phyloP scores from a whole-genome alignment of 2,329 filamentous ascomycete species.

The Penicillium sp. region DNA sequence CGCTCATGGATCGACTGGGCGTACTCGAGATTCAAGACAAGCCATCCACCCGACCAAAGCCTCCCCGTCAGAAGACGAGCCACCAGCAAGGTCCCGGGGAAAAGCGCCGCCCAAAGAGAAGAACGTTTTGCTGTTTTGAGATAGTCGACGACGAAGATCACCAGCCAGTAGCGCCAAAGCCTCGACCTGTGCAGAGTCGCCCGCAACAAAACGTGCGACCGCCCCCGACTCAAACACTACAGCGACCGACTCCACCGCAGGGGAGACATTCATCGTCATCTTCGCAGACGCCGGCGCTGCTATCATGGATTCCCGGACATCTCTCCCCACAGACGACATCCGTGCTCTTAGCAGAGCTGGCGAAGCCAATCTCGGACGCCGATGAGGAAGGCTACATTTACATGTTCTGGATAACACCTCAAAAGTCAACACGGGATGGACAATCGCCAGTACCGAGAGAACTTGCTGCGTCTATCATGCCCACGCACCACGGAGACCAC shows the following conservation, averaged over 20 bases:
- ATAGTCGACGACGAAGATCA: slow-evolving; percentile 23
- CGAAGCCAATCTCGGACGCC: slow-evolving; percentile 63
- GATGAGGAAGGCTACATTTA: slow-evolving; percentile 93
- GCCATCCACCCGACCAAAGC: slow-evolving; percentile 2
- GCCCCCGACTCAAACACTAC: slow-evolving; percentile 3
- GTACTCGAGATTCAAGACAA: slow-evolving; percentile 57
- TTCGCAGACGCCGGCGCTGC: slow-evolving; percentile 42
- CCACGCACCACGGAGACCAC: slow-evolving; percentile 34
- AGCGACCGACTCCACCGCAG: slow-evolving; percentile 11
- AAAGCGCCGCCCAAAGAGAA: slow-evolving; percentile 15
- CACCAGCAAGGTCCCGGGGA: slow-evolving; percentile 7
- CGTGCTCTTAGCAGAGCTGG: slow-evolving; percentile 67
- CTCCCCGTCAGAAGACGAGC: slow-evolving; percentile 2
- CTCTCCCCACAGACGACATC: slow-evolving; percentile 64
- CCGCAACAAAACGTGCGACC: slow-evolving; percentile 1
- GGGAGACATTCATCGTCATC: slow-evolving; percentile 16
- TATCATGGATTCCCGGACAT: slow-evolving; percentile 63
- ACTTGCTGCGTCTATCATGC: slow-evolving; percentile 55
- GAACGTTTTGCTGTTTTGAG: slow-evolving; percentile 30
- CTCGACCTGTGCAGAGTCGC: slow-evolving; percentile 9
- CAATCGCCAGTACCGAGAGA: slow-evolving; percentile 50
- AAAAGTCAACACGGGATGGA: slow-evolving; percentile 40
- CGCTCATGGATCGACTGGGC: slow-evolving; percentile 71
- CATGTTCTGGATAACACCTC: slow-evolving; percentile 92
- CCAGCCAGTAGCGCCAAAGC: slow-evolving; percentile 19